Conservation (phyloP, 2,329 filamentous ascomycete species). For the Pestalotiopsis sp. region DNA sequence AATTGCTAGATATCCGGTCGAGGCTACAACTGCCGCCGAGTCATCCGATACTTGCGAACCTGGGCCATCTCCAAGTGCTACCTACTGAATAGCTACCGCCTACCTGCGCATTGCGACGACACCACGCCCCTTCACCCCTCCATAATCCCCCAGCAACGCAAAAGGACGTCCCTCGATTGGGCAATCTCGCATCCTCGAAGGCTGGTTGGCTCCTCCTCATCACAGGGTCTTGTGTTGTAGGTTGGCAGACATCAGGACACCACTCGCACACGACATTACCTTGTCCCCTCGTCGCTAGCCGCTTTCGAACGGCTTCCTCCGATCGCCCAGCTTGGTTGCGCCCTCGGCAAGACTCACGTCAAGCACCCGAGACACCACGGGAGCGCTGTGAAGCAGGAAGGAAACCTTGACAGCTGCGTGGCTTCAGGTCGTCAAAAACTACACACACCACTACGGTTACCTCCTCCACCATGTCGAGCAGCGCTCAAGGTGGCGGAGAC, state of each 20-base stretch:
- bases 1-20: not conserved
- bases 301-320: not conserved
- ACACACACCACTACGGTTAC: conserved; percentile 14
- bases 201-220: not conserved
- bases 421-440: conserved; percentile 13
- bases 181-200: not conserved
- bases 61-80: not conserved
- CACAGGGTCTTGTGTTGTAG: conserved; percentile 7
- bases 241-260: not conserved
- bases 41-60: not conserved
- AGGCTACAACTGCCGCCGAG: not conserved
- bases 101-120: conserved; percentile 4
- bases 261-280: not conserved
- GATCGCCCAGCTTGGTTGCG: not conserved
- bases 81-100: not conserved
- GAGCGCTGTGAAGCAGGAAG: conserved; percentile 1
- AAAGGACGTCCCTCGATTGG: not conserved
- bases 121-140: not conserved
- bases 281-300: not conserved
- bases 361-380: conserved; percentile 6
- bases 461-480: conserved; percentile 49
- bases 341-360: not conserved
- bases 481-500: conserved; percentile 73
- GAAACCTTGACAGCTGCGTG: not conserved
- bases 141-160: not conserved